Conservation (phyloP, 2,329 filamentous ascomycete genomes). For the Chalaropsis ovoidea region DNA sequence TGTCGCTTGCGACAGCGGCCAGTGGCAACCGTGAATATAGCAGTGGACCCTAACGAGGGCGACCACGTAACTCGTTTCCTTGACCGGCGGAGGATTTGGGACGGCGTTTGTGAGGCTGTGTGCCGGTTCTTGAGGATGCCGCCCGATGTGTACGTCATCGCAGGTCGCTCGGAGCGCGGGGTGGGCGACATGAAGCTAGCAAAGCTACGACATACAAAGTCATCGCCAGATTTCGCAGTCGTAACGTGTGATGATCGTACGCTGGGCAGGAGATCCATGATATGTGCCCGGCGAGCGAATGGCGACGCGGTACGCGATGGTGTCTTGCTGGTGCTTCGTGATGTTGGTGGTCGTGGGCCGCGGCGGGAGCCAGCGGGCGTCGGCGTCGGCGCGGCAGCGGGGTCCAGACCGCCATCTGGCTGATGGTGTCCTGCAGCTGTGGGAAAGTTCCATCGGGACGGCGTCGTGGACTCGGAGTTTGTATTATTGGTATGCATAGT, state of each 20-base stretch:
- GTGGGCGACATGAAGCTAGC: conserved; percentile 23
- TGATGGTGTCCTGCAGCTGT: not conserved
- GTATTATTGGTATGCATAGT: conserved; percentile 12
- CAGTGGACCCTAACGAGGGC: conserved; percentile 24
- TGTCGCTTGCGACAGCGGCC: conserved; percentile 13
- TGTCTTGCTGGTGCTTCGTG: not conserved
- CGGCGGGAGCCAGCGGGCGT: not conserved
- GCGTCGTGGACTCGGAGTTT: conserved; percentile 10
- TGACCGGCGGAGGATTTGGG: not conserved
- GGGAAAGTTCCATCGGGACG: conserved; percentile 3
- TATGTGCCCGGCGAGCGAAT: conserved; percentile 11
- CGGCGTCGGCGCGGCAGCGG: conserved; percentile 4
- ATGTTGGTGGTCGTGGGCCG: not conserved
- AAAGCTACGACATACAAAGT: conserved; percentile 24
- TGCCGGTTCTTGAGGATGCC: conserved; percentile 19
- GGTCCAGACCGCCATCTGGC: not conserved
- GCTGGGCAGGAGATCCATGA: conserved; percentile 23
- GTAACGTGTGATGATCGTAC: conserved; percentile 15
- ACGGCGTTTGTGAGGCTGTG: not conserved
- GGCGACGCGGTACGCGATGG: conserved; percentile 4
- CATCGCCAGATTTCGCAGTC: conserved; percentile 6
- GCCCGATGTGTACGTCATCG: conserved; percentile 4
- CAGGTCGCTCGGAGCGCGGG: not conserved
- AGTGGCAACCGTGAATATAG: conserved; percentile 20
- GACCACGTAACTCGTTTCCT: conserved; percentile 35